These are phyloP conservation scores for Serendipita vermifera DNA, from an alignment of 768 basidiomycete genomes.

Conservation along the genomic window DNA sequence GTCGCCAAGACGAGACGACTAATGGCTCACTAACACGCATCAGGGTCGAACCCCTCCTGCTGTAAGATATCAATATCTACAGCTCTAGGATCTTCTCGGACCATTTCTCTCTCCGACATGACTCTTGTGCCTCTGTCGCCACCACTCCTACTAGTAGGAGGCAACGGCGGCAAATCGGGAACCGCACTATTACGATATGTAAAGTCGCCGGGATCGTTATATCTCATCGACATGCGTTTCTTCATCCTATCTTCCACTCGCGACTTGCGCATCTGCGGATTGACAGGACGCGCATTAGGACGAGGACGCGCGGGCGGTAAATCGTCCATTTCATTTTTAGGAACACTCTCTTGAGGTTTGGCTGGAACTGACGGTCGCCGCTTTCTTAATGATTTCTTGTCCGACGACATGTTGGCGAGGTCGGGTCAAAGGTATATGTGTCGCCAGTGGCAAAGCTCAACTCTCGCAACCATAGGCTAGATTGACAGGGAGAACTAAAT, in stretches of 20 bases:
- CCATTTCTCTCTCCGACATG: conserved; percentile 17
- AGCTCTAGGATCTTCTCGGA: conserved; percentile 44
- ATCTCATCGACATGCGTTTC: conserved; percentile 91
- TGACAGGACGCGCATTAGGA: background rate
- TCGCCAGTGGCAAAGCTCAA: no score
- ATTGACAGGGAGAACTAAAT: no score
- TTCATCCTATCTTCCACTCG: conserved; percentile 80
- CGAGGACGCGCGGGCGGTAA: conserved; percentile 1
- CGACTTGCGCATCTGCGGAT: conserved; percentile 28
- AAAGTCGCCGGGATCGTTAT: conserved; percentile 72
- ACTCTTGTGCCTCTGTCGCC: conserved; percentile 27
- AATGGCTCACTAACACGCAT: conserved; percentile 55
- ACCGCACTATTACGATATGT: conserved; percentile 35
- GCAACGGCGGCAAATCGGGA: conserved; percentile 48
- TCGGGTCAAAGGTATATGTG: no score
- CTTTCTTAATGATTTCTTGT: no score
- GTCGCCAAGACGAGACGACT: background rate
- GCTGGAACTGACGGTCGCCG: no score
- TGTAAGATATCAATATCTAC: conserved; percentile 51
- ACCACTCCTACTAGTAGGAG: conserved; percentile 25
- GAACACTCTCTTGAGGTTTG: no score
- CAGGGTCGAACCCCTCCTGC: conserved; percentile 73
- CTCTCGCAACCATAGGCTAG: no score
- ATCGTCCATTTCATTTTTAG: no score
- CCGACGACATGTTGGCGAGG: no score